phyloP scores from a whole-genome alignment of 352 stramenopile species.

The Globisporangium heterothallicum region DNA sequence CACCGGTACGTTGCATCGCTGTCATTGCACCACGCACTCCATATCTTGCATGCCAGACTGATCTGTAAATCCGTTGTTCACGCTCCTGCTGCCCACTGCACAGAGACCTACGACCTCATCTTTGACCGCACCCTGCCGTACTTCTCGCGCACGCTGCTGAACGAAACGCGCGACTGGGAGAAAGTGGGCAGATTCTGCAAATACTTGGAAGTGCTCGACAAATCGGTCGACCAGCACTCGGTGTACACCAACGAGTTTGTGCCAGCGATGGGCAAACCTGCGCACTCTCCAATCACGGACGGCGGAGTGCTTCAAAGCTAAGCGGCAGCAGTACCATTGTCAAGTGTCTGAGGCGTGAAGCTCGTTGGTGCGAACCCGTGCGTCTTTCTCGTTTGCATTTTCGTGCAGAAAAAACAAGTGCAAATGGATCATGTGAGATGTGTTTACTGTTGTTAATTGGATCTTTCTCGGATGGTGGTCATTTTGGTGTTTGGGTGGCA shows the following conservation, averaged over 20 bases:
- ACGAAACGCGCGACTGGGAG: conserved; percentile 46
- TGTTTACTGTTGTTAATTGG: too few relatives aligned
- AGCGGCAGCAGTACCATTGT: background rate
- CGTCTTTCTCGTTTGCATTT: background rate
- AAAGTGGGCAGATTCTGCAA: conserved; percentile 53
- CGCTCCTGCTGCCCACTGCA: background rate
- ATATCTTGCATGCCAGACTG: background rate
- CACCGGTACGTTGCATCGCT: conserved; percentile 21
- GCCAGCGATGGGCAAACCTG: conserved; percentile 39
- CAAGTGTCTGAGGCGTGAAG: background rate
- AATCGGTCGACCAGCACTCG: conserved; percentile 38
- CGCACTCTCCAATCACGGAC: conserved; percentile 31
- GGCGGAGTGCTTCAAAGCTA: conserved; percentile 34
- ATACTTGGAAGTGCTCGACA: conserved; percentile 44
- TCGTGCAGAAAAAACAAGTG: too few relatives aligned
- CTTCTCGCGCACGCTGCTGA: conserved; percentile 45
- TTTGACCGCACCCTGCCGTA: conserved; percentile 46
- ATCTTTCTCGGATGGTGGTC: too few relatives aligned
- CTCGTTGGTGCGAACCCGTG: too few relatives aligned
- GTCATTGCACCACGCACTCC: background rate
- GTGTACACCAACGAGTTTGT: conserved; percentile 54
- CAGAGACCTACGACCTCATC: conserved; percentile 44
- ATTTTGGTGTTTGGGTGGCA: too few relatives aligned
- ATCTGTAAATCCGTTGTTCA: background rate
- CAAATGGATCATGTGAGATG: too few relatives aligned